phyloP scores from a whole-genome alignment of 2,329 filamentous ascomycete genomes.

The Colletotrichum abscissum region DNA sequence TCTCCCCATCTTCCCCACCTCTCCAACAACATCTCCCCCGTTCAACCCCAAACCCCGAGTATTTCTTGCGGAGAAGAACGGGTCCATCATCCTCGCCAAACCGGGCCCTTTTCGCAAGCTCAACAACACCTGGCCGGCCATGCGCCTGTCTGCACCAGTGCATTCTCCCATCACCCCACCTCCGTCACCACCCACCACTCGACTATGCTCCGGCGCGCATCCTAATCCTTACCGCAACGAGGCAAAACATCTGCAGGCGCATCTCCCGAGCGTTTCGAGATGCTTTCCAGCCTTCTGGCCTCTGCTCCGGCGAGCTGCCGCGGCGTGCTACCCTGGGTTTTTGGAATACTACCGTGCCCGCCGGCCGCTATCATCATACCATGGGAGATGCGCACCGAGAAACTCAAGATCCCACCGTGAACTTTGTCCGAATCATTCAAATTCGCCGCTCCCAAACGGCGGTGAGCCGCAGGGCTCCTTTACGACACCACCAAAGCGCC shows the following conservation, averaged over 20 bases:
- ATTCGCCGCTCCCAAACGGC: slow-evolving; percentile 8
- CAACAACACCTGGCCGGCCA: slow-evolving; percentile 2
- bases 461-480: slow-evolving; percentile 19
- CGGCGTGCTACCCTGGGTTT: not conserved
- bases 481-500: not conserved
- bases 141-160: not conserved
- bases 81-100: slow-evolving; percentile 13
- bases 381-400: not conserved
- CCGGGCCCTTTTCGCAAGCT: slow-evolving; percentile 28
- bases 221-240: slow-evolving; percentile 6
- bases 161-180: slow-evolving; percentile 14
- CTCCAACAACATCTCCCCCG: slow-evolving; percentile 21
- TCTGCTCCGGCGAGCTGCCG: slow-evolving; percentile 7
- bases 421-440: not conserved
- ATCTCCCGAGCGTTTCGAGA: slow-evolving; percentile 25
- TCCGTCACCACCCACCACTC: slow-evolving; percentile 14
- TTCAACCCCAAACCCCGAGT: slow-evolving; percentile 26
- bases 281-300: slow-evolving; percentile 10
- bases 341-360: not conserved
- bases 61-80: slow-evolving; percentile 29
- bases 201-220: slow-evolving; percentile 5
- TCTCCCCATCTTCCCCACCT: slow-evolving; percentile 7
- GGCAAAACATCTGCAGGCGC: slow-evolving; percentile 22
- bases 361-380: not conserved
- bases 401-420: not conserved